Conservation (phyloP, 225 moss, liverwort and hornwort species). For the Pseudoscleropodium purum region DNA sequence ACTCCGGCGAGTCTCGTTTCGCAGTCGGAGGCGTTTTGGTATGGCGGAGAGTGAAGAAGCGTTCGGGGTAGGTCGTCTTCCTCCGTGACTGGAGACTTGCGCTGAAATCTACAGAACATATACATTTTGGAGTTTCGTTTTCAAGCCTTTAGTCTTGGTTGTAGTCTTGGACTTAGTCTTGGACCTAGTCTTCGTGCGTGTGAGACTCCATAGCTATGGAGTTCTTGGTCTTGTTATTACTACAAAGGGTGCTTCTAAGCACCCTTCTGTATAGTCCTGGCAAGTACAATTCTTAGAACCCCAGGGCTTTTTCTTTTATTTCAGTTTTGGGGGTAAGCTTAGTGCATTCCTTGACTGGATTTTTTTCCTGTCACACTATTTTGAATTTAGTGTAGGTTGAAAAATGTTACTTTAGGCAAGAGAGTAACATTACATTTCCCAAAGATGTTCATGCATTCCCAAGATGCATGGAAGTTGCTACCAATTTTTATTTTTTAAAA, state of each 20-base stretch:
- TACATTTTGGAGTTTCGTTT: not conserved
- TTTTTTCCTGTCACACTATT: not conserved
- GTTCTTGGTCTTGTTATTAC: not conserved
- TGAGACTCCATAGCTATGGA: not conserved
- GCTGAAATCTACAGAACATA: fast-evolving
- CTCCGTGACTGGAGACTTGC: not conserved
- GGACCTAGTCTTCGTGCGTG: too few species aligned
- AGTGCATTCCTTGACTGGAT: not conserved
- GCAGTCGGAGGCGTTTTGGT: not conserved
- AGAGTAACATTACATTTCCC: not conserved
- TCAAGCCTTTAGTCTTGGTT: not conserved
- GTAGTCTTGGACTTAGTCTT: not conserved
- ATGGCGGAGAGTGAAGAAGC: not conserved
- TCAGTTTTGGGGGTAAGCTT: not conserved
- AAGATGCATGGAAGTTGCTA: not conserved
- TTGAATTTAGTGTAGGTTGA: not conserved
- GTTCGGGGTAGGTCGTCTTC: not conserved
- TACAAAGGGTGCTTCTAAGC: not conserved
- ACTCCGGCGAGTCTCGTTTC: not conserved
- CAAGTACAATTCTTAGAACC: not conserved
- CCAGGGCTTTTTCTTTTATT: not conserved
- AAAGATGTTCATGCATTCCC: not conserved
- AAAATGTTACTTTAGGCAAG: not conserved
- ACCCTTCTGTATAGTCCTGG: not conserved
- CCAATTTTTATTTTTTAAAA: not conserved